phyloP scores from a whole-genome alignment of 148 eudicot species.

The Dianthus caryophyllus region DNA sequence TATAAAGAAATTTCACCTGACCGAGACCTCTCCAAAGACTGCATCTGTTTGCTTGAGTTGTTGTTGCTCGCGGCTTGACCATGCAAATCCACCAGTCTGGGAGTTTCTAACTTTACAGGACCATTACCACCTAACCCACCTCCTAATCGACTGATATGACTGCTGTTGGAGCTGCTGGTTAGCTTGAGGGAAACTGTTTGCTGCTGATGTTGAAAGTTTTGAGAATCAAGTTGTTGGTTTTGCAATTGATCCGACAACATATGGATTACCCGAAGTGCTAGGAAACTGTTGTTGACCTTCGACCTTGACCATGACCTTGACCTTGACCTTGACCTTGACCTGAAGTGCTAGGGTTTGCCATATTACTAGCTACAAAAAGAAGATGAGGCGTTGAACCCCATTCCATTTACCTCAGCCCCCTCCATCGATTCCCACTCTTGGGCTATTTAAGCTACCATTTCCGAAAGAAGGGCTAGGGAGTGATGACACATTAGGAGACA shows the following conservation, averaged over 20 bases:
- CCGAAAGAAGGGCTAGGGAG: constrained; percentile 75
- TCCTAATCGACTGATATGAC: constrained; percentile 38
- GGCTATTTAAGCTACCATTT: constrained; percentile 48
- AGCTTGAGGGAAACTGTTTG: constrained; percentile 46
- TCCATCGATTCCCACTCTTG: constrained; percentile 51
- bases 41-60: constrained; percentile 53
- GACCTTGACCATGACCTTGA: too few relatives aligned
- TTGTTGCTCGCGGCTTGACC: constrained; percentile 38
- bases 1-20: constrained; percentile 50
- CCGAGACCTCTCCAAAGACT: constrained; percentile 52
- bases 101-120: constrained; percentile 60
- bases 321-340: constrained; percentile 29
- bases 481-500: constrained; percentile 61
- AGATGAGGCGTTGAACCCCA: constrained; percentile 54
- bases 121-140: constrained; percentile 51
- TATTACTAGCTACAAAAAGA: constrained; percentile 40
- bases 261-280: constrained; percentile 45
- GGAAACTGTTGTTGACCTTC: constrained; percentile 50
- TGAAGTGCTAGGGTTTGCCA: constrained; percentile 41
- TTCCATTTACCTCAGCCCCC: constrained; percentile 62
- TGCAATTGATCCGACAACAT: constrained; percentile 63
- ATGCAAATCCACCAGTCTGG: constrained; percentile 42
- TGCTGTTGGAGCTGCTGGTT: constrained; percentile 51
- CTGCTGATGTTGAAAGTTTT: constrained; percentile 48
- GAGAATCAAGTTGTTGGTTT: constrained; percentile 54